phyloP scores from a whole-genome alignment of 805 yeast species.

The Zygosaccharomyces siamensis region DNA sequence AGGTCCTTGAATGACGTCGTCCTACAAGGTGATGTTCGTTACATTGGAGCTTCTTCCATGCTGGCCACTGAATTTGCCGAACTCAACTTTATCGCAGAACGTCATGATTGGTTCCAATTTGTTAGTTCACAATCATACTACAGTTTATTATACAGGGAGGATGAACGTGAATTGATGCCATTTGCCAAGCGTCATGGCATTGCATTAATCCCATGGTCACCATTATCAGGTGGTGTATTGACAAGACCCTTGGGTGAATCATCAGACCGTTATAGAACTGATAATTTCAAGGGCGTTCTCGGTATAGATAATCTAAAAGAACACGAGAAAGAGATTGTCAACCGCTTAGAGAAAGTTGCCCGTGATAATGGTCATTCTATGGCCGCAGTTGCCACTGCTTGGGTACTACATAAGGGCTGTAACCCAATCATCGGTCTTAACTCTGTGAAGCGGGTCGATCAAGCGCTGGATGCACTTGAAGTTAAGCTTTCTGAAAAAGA shows the following conservation, averaged over 20 bases:
- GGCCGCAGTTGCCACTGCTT: constrained; percentile 53
- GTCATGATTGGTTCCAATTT: constrained; percentile 52
- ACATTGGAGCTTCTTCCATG: constrained; percentile 59
- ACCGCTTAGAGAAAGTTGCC: constrained; percentile 52
- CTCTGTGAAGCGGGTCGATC: constrained; percentile 48
- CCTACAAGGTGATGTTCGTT: constrained; percentile 39
- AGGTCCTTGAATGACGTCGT: constrained; percentile 50
- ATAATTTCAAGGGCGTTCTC: constrained; percentile 1
- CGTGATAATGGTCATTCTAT: constrained; percentile 43
- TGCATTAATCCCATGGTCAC: constrained; percentile 59
- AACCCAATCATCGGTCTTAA: constrained; percentile 39
- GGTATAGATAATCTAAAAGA: constrained; percentile 3
- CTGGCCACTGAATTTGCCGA: constrained; percentile 49
- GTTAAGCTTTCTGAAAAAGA: constrained; percentile 35
- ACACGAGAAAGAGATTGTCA: constrained; percentile 36
- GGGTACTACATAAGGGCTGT: constrained; percentile 50
- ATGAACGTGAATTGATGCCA: constrained; percentile 57
- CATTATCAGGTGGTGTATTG: constrained; percentile 50
- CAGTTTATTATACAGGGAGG: constrained; percentile 54
- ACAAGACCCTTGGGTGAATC: constrained; percentile 41
- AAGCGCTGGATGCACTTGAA: constrained; percentile 42
- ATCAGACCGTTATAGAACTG: constrained; percentile 13
- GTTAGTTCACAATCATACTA: constrained; percentile 57
- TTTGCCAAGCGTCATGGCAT: constrained; percentile 49
- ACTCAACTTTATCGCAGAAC: constrained; percentile 53